Evolutionary conservation across 176 grass and related monocot genomes (phyloP), one percentile per base, ranked within the genome.

Genomic region (Zoysia pacifica): DNA sequence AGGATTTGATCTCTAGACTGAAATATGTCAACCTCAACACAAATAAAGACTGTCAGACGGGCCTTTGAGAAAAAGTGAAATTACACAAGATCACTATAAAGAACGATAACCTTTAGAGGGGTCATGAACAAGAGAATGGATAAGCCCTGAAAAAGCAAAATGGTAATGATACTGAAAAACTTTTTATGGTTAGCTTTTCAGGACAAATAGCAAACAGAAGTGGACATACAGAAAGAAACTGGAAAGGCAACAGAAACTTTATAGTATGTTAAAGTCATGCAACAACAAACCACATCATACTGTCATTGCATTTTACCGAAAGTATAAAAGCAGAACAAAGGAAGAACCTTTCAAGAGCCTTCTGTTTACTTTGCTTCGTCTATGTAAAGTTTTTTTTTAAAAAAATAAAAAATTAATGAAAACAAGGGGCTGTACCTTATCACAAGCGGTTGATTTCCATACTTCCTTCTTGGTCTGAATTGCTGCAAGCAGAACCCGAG

Each of bases 401-500:
- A 28, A 28, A 28, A 28, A 28, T 28, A 58, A 58, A 58, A 7
- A n/a, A 58, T 10, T 36, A 70, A 65, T 64, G 4, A 63, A 15
- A 20, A 76, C 39, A 45, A 52, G 58, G 82, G 47, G 39, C 8
- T 28, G 51, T 76, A 94, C 94, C 89, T 97, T 79, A 48, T 87
- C 74, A 82, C 63, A 79, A 61, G 77, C 62, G 80, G 70, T 83
- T 64, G 69, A 69, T 77, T 84, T 82, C 86, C 88, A 85, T 19
- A 82, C 28, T 50, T 90, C 84, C 62, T 99, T 94, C 71, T 87
- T 82, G 82, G 84, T 79, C 84, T 95, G 73, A 81, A 99, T 85
- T 50, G 84, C 84, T 19, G 90, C 88, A 84, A 99, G 96, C 88
- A 95, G 86, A 90, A 86, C 73, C 61, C 81, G 79, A 68, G 87